Evolutionary conservation across 1,284 basidiomycete genomes (phyloP), one percentile per base, ranked within the genome.

Genomic region (Ustilago shanxiensis): DNA sequence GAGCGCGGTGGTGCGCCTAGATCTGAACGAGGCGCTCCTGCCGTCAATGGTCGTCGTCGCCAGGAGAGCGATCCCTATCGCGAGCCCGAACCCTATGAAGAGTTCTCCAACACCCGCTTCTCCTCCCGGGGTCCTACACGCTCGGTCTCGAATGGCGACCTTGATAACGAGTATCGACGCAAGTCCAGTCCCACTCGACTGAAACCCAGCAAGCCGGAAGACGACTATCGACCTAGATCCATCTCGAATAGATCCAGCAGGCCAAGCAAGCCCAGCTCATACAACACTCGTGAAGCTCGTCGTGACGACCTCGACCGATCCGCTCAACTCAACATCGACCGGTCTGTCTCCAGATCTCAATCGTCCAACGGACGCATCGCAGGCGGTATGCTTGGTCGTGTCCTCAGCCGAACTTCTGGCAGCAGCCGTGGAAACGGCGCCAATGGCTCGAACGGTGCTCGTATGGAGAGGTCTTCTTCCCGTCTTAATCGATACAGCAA

Each of bases 401-500:
- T 77, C 2, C 74, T 77, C 39, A 66, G 59, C 53, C 61, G 61
- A 5, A 39, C 51, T 31, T 67, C 67, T 0, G 61, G 61, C n/a
- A 57, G 73, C 54, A 63, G 72, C 41, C 63, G 67, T 24, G 41
- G 59, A 39, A 37, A 29, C 20, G n/a, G n/a, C n/a, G n/a, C 53
- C 24, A 49, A 59, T 10, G 44, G 33, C 14, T 37, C 29, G 11
- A 28, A 13, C 47, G 61, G 26, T 8, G 20, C 68, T 22, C 64
- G 60, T 31, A 58, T 71, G 61, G 56, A 66, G 26, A 49, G 55
- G 16, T 57, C 73, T 6, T 54, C 66, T 18, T 66, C 69, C 5
- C 69, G 74, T 54, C 52, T 72, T 26, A 65, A 51, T 22, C 66
- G 74, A 20, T 72, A 72, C 60, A 72, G 59, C 69, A 45, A 66